Percentiles rank a stretch among this genome's conserved stretches.
Evolutionary conservation across 192 early-diverging fungal genomes (phyloP).

Genomic region (Umbelopsis vinacea): DNA sequence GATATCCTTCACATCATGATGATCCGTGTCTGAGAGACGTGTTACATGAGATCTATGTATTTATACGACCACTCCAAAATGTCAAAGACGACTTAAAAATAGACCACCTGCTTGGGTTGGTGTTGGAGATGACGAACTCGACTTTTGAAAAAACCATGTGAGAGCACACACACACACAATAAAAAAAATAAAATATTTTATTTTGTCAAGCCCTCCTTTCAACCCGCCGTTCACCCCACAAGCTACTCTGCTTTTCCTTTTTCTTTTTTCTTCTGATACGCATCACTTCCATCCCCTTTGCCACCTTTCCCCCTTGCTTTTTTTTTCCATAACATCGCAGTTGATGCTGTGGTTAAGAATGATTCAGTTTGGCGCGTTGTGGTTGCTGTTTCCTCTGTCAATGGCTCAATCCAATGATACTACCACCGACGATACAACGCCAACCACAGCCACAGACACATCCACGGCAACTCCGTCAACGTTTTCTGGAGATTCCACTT

Average conservation of each 20-base stretch:
- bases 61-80: no score
- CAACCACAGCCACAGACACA: not conserved
- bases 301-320: not conserved
- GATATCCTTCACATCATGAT: no score
- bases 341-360: conserved; percentile 1
- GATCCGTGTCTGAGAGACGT: no score
- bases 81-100: not conserved
- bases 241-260: not conserved
- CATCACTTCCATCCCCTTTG: not conserved
- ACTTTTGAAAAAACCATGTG: not conserved
- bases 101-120: not conserved
- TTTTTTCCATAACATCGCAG: not conserved
- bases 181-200: no score
- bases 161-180: not conserved
- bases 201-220: no score
- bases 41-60: no score
- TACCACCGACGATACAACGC: not conserved
- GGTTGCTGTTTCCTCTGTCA: not conserved
- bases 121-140: not conserved
- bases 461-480: not conserved
- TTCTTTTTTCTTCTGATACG: not conserved
- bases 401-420: not conserved
- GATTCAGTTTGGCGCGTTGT: not conserved
- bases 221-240: no score
- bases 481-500: conserved; percentile 8